Evolutionary conservation across 139 green algal species (phyloP).

Genomic region (Auxenochlorella pyrenoidosa): DNA sequence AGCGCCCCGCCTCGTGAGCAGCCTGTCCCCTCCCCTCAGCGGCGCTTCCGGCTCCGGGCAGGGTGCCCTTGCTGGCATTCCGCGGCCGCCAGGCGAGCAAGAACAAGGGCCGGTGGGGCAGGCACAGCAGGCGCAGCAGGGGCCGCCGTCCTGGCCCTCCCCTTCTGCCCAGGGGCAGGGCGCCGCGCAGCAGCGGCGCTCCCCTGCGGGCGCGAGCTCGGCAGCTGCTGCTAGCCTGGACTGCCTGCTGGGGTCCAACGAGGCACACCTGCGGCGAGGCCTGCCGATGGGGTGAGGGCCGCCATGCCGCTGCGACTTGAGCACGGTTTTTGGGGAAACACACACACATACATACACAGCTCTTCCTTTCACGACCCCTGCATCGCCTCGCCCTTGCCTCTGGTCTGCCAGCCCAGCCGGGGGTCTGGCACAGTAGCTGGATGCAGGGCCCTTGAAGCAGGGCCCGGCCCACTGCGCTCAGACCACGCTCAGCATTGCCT

Average conservation of each 20-base stretch:
- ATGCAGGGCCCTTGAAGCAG: too few relatives aligned
- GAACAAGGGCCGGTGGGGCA: not conserved
- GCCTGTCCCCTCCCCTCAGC: not conserved
- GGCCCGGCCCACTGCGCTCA: too few relatives aligned
- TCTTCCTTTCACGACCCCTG: not conserved
- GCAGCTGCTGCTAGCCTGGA: not conserved
- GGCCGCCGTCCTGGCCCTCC: not conserved
- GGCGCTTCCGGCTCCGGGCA: not conserved
- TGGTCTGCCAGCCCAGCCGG: too few relatives aligned
- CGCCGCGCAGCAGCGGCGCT: not conserved
- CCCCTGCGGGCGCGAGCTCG: not conserved
- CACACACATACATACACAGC: too few relatives aligned
- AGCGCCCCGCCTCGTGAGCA: not conserved
- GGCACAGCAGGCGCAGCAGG: not conserved
- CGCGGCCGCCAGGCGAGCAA: not conserved
- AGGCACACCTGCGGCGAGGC: not conserved
- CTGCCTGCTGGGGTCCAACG: not conserved
- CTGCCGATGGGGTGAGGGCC: slow-evolving; percentile 5
- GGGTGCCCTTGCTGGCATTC: too few relatives aligned
- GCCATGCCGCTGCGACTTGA: not conserved
- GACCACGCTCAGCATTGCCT: too few relatives aligned
- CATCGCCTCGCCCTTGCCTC: too few relatives aligned
- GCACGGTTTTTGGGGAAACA: too few relatives aligned
- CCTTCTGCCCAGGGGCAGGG: not conserved
- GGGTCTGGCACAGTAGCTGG: too few relatives aligned